A percentile compares a stretch with the other conserved stretches of the same genome.
These are phyloP conservation scores for Trichosanthes cucumerina DNA, from an alignment of 306 rosid genomes.

Conservation along the genomic window DNA sequence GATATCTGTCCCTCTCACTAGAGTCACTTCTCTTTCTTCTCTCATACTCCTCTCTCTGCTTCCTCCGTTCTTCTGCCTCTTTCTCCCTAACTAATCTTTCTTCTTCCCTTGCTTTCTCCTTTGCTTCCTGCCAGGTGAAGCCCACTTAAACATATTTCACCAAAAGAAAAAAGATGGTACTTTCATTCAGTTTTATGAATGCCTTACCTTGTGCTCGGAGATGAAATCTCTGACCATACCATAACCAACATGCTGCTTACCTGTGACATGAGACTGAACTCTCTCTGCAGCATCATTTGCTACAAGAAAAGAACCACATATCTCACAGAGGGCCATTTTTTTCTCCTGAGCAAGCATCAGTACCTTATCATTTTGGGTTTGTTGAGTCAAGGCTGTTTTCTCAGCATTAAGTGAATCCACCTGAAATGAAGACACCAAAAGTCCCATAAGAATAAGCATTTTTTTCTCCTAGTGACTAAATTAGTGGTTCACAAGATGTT, in stretches of 20 bases:
- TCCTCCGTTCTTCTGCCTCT: slow-evolving; percentile 79
- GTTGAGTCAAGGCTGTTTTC: slow-evolving; percentile 69
- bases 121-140: slow-evolving; percentile 47
- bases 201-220: slow-evolving; percentile 58
- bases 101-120: slow-evolving; percentile 78
- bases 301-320: slow-evolving; percentile 95
- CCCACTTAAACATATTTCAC: slow-evolving; percentile 1
- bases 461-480: neutral
- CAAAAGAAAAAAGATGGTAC: slow-evolving; percentile 6
- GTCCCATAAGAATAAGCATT: neutral
- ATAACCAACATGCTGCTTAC: slow-evolving; percentile 98
- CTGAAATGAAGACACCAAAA: slow-evolving; percentile 24
- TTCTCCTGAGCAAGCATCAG: slow-evolving; percentile 85
- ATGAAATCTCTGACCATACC: slow-evolving; percentile 98
- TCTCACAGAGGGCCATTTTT: slow-evolving; percentile 97
- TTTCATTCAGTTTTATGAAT: slow-evolving; percentile 6
- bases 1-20: slow-evolving; percentile 62
- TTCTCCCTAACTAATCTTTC: slow-evolving; percentile 74
- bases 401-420: slow-evolving; percentile 83
- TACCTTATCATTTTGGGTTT: slow-evolving; percentile 62
- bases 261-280: slow-evolving; percentile 90
- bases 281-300: slow-evolving; percentile 99
- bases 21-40: slow-evolving; percentile 61
- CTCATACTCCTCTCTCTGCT: slow-evolving; percentile 70
- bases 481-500: neutral